Evolutionary conservation across 208 protist genomes (phyloP).

Genomic region (Crithidia sp.): DNA sequence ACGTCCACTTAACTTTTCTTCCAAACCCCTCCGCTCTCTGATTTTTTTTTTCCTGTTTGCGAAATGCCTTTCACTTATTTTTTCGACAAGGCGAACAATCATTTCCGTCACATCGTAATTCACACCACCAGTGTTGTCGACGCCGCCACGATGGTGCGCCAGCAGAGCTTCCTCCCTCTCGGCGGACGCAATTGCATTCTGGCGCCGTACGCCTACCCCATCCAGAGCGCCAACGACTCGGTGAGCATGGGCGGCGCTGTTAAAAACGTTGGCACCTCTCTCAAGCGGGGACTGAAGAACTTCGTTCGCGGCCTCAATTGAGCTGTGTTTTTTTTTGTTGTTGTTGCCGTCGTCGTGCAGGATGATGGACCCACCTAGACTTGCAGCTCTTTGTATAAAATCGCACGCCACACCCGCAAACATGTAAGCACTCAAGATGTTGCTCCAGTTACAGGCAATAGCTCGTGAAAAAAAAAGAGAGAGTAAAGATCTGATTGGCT

Average conservation of each 20-base stretch:
- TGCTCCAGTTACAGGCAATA: too few relatives aligned
- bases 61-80: too few relatives aligned
- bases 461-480: not conserved
- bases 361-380: not conserved
- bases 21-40: too few relatives aligned
- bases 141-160: conserved; percentile 49
- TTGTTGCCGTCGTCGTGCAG: too few relatives aligned
- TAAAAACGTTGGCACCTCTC: conserved; percentile 64
- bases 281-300: conserved; percentile 74
- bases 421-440: not conserved
- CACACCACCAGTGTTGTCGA: conserved; percentile 22
- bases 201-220: conserved; percentile 61
- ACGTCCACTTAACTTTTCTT: too few relatives aligned
- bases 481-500: too few relatives aligned
- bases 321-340: not conserved
- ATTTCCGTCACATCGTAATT: too few relatives aligned
- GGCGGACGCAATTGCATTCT: conserved; percentile 50
- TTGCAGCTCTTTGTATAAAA: not conserved
- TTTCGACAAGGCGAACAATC: too few relatives aligned
- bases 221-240: conserved; percentile 36
- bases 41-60: too few relatives aligned
- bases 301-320: conserved; percentile 74
- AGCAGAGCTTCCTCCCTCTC: conserved; percentile 40
- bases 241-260: conserved; percentile 40
- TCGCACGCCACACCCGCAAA: not conserved